These are phyloP conservation scores for Suillus weaverae DNA, from an alignment of 768 basidiomycete species.

Conservation along the genomic window DNA sequence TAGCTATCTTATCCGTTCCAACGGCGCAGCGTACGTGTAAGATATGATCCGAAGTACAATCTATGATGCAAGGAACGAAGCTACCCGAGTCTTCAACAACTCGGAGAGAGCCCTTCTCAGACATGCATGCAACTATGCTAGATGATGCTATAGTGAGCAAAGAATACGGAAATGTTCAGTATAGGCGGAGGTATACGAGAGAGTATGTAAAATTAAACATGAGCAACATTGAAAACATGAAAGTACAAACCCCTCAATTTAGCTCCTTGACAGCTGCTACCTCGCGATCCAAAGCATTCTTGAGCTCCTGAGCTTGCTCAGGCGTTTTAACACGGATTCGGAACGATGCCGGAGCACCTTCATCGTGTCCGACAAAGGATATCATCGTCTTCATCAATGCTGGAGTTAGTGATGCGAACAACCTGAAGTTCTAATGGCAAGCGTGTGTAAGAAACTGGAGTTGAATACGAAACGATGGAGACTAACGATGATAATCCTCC, in stretches of 20 bases:
- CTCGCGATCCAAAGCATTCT: constrained; percentile 62
- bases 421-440: constrained; percentile 65
- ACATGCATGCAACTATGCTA: constrained; percentile 2
- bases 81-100: background rate
- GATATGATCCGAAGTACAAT: background rate
- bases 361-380: constrained; percentile 69
- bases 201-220: background rate
- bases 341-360: constrained; percentile 56
- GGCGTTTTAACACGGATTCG: constrained; percentile 61
- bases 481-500: constrained; percentile 73
- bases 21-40: constrained; percentile 3
- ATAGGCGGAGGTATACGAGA: background rate
- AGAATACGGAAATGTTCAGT: background rate
- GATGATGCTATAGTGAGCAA: background rate
- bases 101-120: background rate
- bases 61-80: background rate
- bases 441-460: constrained; percentile 4
- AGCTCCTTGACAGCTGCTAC: constrained; percentile 44
- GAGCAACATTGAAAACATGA: background rate
- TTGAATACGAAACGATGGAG: background rate
- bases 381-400: constrained; percentile 52
- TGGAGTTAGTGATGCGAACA: constrained; percentile 59
- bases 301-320: constrained; percentile 55
- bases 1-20: constrained; percentile 16
- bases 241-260: background rate